Evolutionary conservation across 2,329 filamentous ascomycete genomes (phyloP).

Genomic region (Leptographium lundbergii): DNA sequence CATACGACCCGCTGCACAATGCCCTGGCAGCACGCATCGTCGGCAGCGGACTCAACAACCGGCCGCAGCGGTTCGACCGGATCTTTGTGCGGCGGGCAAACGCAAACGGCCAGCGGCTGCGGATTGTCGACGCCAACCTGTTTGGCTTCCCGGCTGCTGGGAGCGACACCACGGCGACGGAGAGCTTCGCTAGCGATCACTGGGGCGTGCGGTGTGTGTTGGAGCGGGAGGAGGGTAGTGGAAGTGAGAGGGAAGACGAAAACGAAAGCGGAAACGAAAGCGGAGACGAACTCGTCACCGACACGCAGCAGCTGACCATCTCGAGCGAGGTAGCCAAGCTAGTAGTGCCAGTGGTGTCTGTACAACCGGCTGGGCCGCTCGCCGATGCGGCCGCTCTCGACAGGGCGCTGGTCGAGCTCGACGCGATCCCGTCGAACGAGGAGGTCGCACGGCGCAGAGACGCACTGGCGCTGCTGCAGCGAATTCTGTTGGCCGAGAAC

Average conservation of each 20-base stretch:
- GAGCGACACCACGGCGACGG: constrained; percentile 5
- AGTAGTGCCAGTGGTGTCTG: constrained; percentile 21
- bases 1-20: constrained; percentile 49
- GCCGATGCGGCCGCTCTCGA: constrained; percentile 22
- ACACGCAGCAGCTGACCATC: neutral
- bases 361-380: constrained; percentile 16
- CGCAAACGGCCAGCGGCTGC: constrained; percentile 20
- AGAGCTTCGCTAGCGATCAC: constrained; percentile 38
- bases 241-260: neutral
- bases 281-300: neutral
- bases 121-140: constrained; percentile 37
- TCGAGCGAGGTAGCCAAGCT: constrained; percentile 13
- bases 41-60: constrained; percentile 31
- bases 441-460: constrained; percentile 20
- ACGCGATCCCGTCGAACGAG: constrained; percentile 31
- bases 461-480: constrained; percentile 10
- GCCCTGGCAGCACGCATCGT: constrained; percentile 38
- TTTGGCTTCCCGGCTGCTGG: constrained; percentile 34
- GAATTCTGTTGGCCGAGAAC: neutral
- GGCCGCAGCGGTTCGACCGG: constrained; percentile 54
- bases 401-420: constrained; percentile 22
- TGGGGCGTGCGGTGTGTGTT: constrained; percentile 41
- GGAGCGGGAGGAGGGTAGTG: constrained; percentile 8
- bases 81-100: constrained; percentile 35
- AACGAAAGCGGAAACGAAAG: neutral